These are phyloP conservation scores for Miscanthus lutarioriparius DNA, from an alignment of 176 grass and related monocot genomes.

Conservation along the genomic window DNA sequence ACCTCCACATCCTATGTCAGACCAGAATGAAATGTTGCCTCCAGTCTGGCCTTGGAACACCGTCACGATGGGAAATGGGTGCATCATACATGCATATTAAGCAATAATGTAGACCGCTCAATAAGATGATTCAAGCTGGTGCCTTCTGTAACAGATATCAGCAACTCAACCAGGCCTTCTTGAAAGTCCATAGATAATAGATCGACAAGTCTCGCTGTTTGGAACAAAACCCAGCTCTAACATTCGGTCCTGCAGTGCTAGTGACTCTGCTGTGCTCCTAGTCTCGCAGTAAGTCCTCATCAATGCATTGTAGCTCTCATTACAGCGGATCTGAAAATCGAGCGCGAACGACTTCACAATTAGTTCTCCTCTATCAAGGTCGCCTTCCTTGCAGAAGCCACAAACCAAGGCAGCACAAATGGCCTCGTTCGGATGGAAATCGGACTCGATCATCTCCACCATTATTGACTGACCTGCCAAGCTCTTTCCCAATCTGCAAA, in stretches of 20 bases:
- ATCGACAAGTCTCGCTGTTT: slow-evolving; percentile 69
- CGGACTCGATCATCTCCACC: slow-evolving; percentile 53
- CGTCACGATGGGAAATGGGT: neutral
- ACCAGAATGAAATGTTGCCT: neutral
- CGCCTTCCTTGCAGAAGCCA: slow-evolving; percentile 65
- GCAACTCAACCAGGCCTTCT: slow-evolving; percentile 37
- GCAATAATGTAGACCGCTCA: neutral
- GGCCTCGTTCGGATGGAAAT: slow-evolving; percentile 36
- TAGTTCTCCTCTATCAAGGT: slow-evolving; percentile 63
- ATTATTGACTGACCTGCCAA: slow-evolving; percentile 54
- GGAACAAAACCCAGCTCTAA: slow-evolving; percentile 68
- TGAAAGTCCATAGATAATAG: slow-evolving; percentile 62
- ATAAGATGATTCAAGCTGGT: slow-evolving; percentile 11
- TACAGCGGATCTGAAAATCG: slow-evolving; percentile 58
- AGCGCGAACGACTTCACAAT: slow-evolving; percentile 59
- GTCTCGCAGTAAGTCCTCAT: slow-evolving; percentile 57
- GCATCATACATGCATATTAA: neutral
- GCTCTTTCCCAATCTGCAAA: slow-evolving; percentile 66
- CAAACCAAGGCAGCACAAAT: slow-evolving; percentile 73
- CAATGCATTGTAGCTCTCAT: slow-evolving; percentile 62
- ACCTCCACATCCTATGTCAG: neutral
- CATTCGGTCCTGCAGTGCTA: slow-evolving; percentile 77
- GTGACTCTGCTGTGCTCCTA: slow-evolving; percentile 43
- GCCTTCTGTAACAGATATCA: neutral
- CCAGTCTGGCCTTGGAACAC: neutral